Conservation (phyloP, 805 yeast genomes). For the Candida saitoana region DNA sequence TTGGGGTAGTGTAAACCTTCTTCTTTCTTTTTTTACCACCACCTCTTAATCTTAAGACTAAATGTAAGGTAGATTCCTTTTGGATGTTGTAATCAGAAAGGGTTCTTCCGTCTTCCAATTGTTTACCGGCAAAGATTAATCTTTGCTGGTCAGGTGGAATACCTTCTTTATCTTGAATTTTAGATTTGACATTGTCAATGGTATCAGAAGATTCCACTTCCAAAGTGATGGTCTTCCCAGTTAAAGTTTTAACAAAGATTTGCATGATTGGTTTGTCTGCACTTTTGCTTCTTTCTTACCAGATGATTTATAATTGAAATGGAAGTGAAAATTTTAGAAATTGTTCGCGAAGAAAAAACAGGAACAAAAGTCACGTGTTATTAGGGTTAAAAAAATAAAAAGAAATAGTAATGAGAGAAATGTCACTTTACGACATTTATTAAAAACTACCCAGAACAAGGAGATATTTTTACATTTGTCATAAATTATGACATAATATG, state of each 20-base stretch:
- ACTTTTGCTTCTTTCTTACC: constrained; percentile 50
- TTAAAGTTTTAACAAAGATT: constrained; percentile 98
- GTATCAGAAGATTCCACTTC: constrained; percentile 99
- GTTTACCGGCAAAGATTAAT: constrained; percentile 99
- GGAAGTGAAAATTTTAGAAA: background rate
- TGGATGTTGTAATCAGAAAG: constrained; percentile 99
- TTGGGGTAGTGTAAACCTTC: constrained; percentile 99
- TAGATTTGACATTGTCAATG: constrained; percentile 97
- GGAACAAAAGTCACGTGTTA: too few relatives aligned
- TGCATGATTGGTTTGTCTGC: constrained; percentile 56
- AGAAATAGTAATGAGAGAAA: too few relatives aligned
- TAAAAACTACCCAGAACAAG: too few relatives aligned
- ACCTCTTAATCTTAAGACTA: constrained; percentile 96
- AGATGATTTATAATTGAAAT: too few relatives aligned
- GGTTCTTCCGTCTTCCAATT: constrained; percentile 98
- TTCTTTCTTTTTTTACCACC: constrained; percentile 99
- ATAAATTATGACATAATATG: too few relatives aligned
- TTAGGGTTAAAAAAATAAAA: too few relatives aligned
- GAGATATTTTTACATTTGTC: too few relatives aligned
- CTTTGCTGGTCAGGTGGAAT: constrained; percentile 99
- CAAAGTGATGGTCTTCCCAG: constrained; percentile 98
- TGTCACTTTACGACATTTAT: too few relatives aligned
- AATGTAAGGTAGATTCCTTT: constrained; percentile 97
- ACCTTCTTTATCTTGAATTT: constrained; percentile 99
- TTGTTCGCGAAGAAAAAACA: too few relatives aligned